Evolutionary conservation across 345 rosid species (phyloP).

Genomic region (Populus deltoides): DNA sequence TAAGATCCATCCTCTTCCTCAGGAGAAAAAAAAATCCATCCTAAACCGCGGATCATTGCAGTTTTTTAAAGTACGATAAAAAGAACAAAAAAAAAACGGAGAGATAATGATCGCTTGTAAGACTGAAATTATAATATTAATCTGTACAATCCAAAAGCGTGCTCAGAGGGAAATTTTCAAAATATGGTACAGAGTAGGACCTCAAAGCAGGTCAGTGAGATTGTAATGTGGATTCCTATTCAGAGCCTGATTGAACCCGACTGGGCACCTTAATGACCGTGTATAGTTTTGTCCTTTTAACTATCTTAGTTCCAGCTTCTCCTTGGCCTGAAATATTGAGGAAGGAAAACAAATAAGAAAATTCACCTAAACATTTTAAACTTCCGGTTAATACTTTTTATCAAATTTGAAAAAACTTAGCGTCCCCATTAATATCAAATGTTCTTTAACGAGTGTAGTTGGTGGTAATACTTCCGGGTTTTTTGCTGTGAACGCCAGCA

Average conservation of each 20-base stretch:
- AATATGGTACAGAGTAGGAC: conserved; percentile 33
- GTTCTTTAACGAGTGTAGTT: conserved; percentile 79
- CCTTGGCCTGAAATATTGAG: conserved; percentile 68
- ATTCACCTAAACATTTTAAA: conserved; percentile 23
- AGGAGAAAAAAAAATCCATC: not conserved
- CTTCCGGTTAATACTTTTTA: not conserved
- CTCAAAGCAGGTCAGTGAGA: conserved; percentile 24
- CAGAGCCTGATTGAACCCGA: conserved; percentile 25
- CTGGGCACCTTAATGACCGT: conserved; percentile 25
- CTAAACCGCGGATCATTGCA: not conserved
- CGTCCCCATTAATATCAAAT: conserved; percentile 52
- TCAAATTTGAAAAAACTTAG: conserved; percentile 33
- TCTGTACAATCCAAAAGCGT: conserved; percentile 29
- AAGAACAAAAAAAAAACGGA: not conserved
- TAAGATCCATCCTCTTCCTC: not conserved
- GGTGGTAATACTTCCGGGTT: conserved; percentile 88
- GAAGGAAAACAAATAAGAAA: conserved; percentile 47
- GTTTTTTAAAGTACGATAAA: not conserved
- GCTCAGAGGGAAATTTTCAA: not conserved
- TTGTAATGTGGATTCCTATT: conserved; percentile 33
- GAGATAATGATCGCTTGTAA: conserved; percentile 6
- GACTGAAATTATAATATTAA: conserved; percentile 8
- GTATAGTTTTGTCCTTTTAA: conserved; percentile 29
- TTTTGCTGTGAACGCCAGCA: conserved; percentile 97
- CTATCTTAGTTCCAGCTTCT: conserved; percentile 59